These are phyloP conservation scores for Aspergillus pseudoglaucus DNA, from an alignment of 2,329 filamentous ascomycete species.

Conservation along the genomic window DNA sequence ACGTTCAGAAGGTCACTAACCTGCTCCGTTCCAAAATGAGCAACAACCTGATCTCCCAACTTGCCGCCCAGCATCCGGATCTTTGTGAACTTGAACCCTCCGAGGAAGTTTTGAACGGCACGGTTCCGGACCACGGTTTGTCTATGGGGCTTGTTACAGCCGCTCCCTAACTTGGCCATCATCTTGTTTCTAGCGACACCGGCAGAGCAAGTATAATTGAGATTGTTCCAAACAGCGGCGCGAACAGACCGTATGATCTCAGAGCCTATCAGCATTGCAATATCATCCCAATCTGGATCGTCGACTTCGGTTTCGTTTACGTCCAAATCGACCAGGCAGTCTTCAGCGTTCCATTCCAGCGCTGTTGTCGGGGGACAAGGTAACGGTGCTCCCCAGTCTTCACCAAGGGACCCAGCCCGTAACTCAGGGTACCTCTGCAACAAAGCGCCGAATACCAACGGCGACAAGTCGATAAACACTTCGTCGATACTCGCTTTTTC, in stretches of 20 bases:
- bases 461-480: slow-evolving; percentile 86
- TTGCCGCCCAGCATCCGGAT: slow-evolving; percentile 94
- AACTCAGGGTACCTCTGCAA: slow-evolving; percentile 73
- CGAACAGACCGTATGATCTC: slow-evolving; percentile 80
- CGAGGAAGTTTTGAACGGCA: slow-evolving; percentile 71
- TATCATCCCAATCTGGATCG: slow-evolving; percentile 94
- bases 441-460: slow-evolving; percentile 70
- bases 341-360: slow-evolving; percentile 69
- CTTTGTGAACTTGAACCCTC: slow-evolving; percentile 85
- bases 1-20: slow-evolving; percentile 69
- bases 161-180: slow-evolving; percentile 87
- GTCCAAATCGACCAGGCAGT: slow-evolving; percentile 75
- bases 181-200: slow-evolving; percentile 90
- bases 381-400: slow-evolving; percentile 52
- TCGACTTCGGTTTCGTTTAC: slow-evolving; percentile 64
- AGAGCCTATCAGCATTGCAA: slow-evolving; percentile 76
- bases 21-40: slow-evolving; percentile 72
- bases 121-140: slow-evolving; percentile 91
- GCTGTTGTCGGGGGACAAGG: slow-evolving; percentile 67
- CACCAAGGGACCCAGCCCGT: slow-evolving; percentile 48
- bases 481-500: slow-evolving; percentile 97
- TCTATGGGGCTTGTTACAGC: slow-evolving; percentile 84
- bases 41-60: slow-evolving; percentile 76
- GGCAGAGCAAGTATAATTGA: slow-evolving; percentile 87
- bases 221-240: slow-evolving; percentile 56